Percentiles rank a stretch among this genome's conserved stretches.
Conservation (phyloP, 108 stramenopile genomes). For the Pseudonitzschia pungens region DNA sequence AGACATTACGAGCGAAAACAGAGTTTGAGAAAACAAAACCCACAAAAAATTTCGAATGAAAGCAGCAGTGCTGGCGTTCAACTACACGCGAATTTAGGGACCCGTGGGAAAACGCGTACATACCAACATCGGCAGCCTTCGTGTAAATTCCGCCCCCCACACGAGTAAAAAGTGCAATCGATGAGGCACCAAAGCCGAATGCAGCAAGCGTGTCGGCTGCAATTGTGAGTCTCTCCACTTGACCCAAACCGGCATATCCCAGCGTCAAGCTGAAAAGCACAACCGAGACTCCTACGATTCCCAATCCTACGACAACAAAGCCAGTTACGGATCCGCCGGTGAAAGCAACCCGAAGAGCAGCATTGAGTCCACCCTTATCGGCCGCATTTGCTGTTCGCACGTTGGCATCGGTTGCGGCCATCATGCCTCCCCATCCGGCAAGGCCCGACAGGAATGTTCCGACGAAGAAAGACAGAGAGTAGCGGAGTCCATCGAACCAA, state of each 20-base stretch:
- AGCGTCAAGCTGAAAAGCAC: conserved; percentile 57
- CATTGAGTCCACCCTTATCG: conserved; percentile 70
- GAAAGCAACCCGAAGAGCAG: conserved; percentile 88
- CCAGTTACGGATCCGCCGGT: conserved; percentile 71
- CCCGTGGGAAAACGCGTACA: background rate
- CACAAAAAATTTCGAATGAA: too few relatives aligned
- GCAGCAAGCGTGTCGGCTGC: conserved; percentile 76
- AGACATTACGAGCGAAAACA: background rate
- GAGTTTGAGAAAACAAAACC: background rate
- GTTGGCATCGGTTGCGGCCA: conserved; percentile 82
- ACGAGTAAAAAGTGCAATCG: conserved; percentile 96
- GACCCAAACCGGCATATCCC: conserved; percentile 36
- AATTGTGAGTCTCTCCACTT: background rate
- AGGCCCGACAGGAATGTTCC: conserved; percentile 84
- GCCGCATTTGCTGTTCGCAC: conserved; percentile 91
- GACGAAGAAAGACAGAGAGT: conserved; percentile 75
- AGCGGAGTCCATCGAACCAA: conserved; percentile 72
- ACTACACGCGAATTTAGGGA: too few relatives aligned
- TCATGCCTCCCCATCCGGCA: conserved; percentile 40
- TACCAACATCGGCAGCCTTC: conserved; percentile 96
- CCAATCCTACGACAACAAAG: conserved; percentile 56
- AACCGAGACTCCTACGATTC: conserved; percentile 58
- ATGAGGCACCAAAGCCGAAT: conserved; percentile 95
- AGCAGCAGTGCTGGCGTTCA: too few relatives aligned
- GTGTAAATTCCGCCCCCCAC: conserved; percentile 98